Base-by-base conservation (phyloP, 1,284 basidiomycete genomes). In the Sanghuangporus baumii region DNA sequence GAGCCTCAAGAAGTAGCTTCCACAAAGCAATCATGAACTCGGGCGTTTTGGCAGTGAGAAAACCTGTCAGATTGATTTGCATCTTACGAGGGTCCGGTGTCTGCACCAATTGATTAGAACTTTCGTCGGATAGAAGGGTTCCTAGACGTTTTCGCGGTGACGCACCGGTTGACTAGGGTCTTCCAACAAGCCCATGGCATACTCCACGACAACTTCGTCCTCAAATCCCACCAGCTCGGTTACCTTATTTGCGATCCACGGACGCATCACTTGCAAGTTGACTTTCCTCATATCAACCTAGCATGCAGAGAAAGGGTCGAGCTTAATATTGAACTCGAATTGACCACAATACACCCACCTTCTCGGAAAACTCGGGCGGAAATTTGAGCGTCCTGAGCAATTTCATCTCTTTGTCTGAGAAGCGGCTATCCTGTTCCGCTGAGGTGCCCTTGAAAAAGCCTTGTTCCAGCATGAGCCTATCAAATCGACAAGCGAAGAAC, bases 191-290 rank as follows among this genome's bases (percentile, higher is more conserved):
- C 93, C 93, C 84, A 93, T 91, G 16, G 94, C 93, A 72, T 97
- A 98, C 74, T 98, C 96, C 31, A 97, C 88, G 36, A 99, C 91
- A 43, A 99, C 90, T 71, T 99, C 96, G 74, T 99, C 96, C 72
- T 99, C 96, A 57, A 98, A 88, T 5, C 94, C 94, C 43, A 96
- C 85, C 23, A 98, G 82, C 69, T 95, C 91, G 4, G 91, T 85
- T 61, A 97, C 87, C 72, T 93, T 93, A 76, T 93, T 93, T 4
- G 93, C 88, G 63, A 98, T 89, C 96, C 96, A 99, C 2, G 94
- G 93, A 61, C 92, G 81, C 71, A 98, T 90, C 67, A 96, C 92
- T 37, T 82, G 80, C 66, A 94, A 72, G 74, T 97, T 96, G 64
- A 98, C 94, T 80, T 97, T 97, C 59, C 91, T 84, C 85, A 96